phyloP scores from a whole-genome alignment of 2,329 filamentous ascomycete genomes.

The Botrytis fabae region DNA sequence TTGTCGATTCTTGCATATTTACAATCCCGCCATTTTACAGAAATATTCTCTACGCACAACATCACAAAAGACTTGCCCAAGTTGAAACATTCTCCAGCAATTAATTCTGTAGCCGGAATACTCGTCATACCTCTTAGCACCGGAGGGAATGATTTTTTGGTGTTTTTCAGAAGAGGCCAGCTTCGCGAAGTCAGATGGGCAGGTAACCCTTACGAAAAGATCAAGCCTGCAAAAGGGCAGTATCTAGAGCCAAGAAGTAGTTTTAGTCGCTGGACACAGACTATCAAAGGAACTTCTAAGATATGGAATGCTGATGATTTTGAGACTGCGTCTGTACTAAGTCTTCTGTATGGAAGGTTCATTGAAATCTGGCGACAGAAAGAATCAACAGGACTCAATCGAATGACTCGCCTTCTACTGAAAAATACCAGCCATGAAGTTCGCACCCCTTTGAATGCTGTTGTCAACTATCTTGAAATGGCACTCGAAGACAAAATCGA shows the following conservation, averaged over 20 bases:
- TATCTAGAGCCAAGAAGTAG: constrained; percentile 78
- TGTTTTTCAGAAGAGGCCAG: constrained; percentile 83
- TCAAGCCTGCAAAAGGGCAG: constrained; percentile 63
- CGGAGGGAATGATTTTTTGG: constrained; percentile 80
- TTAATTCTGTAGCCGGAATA: constrained; percentile 75
- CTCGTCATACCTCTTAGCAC: constrained; percentile 79
- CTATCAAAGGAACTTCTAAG: constrained; percentile 70
- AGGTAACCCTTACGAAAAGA: constrained; percentile 82
- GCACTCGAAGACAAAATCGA: constrained; percentile 80
- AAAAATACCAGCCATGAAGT: constrained; percentile 65
- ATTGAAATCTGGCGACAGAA: constrained; percentile 94
- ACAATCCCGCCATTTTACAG: constrained; percentile 70
- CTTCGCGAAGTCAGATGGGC: constrained; percentile 76
- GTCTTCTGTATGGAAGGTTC: constrained; percentile 80
- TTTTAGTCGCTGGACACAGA: constrained; percentile 81
- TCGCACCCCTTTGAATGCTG: constrained; percentile 85
- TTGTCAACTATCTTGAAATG: constrained; percentile 93
- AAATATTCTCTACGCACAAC: constrained; percentile 77
- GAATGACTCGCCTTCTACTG: constrained; percentile 69
- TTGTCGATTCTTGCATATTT: constrained; percentile 83
- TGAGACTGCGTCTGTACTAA: constrained; percentile 84
- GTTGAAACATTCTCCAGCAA: constrained; percentile 74
- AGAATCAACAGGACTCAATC: constrained; percentile 78
- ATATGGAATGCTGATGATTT: constrained; percentile 88
- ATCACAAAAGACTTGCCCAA: constrained; percentile 77